These are phyloP conservation scores for Aspergillus bombycis DNA, from an alignment of 2,329 filamentous ascomycete species.

Conservation along the genomic window DNA sequence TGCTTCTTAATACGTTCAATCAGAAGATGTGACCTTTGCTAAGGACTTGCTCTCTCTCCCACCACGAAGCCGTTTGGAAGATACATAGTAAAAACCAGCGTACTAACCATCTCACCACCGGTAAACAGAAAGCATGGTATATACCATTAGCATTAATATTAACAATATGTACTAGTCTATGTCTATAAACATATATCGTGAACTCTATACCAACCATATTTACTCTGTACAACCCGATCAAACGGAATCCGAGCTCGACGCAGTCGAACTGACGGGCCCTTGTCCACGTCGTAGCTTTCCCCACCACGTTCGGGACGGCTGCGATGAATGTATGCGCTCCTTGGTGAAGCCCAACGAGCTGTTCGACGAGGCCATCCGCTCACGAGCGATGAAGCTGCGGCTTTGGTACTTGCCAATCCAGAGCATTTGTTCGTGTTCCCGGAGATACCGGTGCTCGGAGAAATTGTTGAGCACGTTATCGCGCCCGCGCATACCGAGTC, in stretches of 20 bases:
- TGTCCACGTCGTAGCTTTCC: neutral
- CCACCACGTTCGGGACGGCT: neutral
- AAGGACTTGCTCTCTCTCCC: too few species aligned
- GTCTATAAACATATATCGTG: neutral
- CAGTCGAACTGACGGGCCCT: neutral
- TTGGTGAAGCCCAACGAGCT: neutral
- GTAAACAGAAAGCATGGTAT: neutral
- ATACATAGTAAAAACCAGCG: too few species aligned
- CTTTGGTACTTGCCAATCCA: constrained; percentile 48
- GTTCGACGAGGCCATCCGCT: neutral
- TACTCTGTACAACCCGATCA: neutral
- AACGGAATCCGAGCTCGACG: neutral
- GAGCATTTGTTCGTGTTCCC: constrained; percentile 65
- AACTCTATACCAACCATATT: neutral
- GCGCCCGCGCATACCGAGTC: constrained; percentile 61
- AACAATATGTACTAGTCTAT: constrained; percentile 1
- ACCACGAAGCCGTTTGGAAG: too few species aligned
- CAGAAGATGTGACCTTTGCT: neutral
- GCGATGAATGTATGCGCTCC: neutral
- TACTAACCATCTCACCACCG: too few species aligned
- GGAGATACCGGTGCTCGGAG: constrained; percentile 61
- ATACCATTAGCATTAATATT: neutral
- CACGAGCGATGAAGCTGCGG: neutral
- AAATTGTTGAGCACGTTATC: constrained; percentile 63
- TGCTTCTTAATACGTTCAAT: neutral